These are phyloP conservation scores for Hypoxylon cercidicola DNA, from an alignment of 495 filamentous ascomycete genomes.

Conservation along the genomic window DNA sequence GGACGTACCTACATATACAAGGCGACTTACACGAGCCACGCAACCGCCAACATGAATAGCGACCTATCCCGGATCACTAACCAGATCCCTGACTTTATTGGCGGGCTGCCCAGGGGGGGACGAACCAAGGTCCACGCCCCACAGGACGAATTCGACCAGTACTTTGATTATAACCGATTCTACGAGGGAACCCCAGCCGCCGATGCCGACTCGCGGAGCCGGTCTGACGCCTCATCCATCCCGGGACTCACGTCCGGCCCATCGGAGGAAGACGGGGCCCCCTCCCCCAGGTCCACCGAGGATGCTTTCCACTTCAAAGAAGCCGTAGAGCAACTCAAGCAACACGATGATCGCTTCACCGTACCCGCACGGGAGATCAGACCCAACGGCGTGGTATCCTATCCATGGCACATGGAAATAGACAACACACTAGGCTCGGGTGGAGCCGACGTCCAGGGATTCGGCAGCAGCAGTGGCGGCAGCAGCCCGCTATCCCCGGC, in stretches of 20 bases:
- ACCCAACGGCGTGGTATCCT: constrained; percentile 44
- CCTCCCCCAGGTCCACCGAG: constrained; percentile 45
- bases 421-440: constrained; percentile 40
- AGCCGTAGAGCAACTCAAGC: constrained; percentile 44
- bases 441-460: constrained; percentile 33
- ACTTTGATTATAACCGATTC: constrained; percentile 48
- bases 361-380: constrained; percentile 46
- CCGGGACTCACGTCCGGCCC: constrained; percentile 48
- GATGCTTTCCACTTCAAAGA: constrained; percentile 47
- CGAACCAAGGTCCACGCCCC: constrained; percentile 41
- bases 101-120: constrained; percentile 40
- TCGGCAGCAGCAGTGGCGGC: constrained; percentile 14
- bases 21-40: constrained; percentile 51
- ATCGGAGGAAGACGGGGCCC: constrained; percentile 48
- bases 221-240: constrained; percentile 47
- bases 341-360: constrained; percentile 50
- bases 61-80: constrained; percentile 49
- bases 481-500: constrained; percentile 36
- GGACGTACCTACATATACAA: constrained; percentile 49
- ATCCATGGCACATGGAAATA: constrained; percentile 47
- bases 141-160: constrained; percentile 46
- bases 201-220: constrained; percentile 48
- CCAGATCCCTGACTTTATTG: constrained; percentile 48
- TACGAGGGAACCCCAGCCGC: constrained; percentile 42
- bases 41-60: constrained; percentile 46